Base-by-base conservation (phyloP, 495 filamentous ascomycete species). In the Penicillium macrosclerotiorum region DNA sequence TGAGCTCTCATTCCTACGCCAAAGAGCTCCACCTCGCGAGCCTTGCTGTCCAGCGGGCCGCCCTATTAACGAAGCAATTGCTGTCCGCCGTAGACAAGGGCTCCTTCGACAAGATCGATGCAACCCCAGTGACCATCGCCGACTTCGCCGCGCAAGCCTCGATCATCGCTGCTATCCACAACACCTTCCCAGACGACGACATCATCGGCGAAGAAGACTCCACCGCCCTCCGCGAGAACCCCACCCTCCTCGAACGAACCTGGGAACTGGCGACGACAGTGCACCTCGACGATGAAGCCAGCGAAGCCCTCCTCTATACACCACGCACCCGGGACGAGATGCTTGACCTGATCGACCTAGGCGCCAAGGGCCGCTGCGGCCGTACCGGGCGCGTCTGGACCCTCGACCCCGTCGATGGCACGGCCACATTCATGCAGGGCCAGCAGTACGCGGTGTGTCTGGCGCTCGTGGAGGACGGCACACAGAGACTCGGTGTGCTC, bases 351-450 rank as follows among this genome's bases (percentile, higher is more conserved):
- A 85, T 89, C 52, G 83, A 87, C 57, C 65, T 76, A 34, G 82
- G 82, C 23, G 75, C 75, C 1, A 63, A 64, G 32, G 75, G 72
- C 2, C 61, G 57, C 8, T 69, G 71, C 12, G 55, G 62, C 1
- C 54, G 52, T 0, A 63, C 66, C 1, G 61, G 68, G 2, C 59
- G 76, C 3, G 66, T 76, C 1, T 88, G 83, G 83, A 78, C 85
- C 3, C 74, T 88, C 25, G 85, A 88, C 55, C 85, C 85, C 0
- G 84, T 88, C 34, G 85, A 88, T 47, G 85, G 85, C 18, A 88
- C 85, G 0, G 77, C 76, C 27, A 82, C 80, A 3, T 88, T 83
- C 42, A 74, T 88, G 11, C 62, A 62, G 6, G 76, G 77, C 26
- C 66, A 82, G 53, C 81, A 85, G 50, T 88, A 86, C 45, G 82